phyloP scores from a whole-genome alignment of 176 grass and related monocot genomes.

The Triticum turgidum region DNA sequence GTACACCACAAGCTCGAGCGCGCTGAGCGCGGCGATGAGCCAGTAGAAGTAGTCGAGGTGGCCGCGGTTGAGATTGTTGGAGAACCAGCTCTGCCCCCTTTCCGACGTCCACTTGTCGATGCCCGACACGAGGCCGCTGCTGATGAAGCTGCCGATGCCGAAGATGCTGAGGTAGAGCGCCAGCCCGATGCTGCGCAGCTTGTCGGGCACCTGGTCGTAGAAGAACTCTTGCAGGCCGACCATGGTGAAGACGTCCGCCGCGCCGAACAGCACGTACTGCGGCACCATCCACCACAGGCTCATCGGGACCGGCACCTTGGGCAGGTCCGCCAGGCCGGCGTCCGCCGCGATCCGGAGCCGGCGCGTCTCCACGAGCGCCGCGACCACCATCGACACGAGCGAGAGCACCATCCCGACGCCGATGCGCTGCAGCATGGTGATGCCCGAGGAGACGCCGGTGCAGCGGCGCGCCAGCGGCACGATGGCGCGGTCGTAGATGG shows the following conservation, averaged over 20 bases:
- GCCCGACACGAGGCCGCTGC: conserved; percentile 34
- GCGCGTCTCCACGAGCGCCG: conserved; percentile 51
- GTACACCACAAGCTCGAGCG: conserved; percentile 40
- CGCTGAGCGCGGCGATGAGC: conserved; percentile 43
- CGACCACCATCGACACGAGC: conserved; percentile 48
- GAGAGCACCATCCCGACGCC: conserved; percentile 59
- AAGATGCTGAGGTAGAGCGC: conserved; percentile 51
- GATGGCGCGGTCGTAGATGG: conserved; percentile 55
- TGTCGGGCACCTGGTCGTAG: conserved; percentile 70
- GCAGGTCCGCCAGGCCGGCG: conserved; percentile 36
- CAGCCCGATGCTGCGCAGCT: conserved; percentile 48
- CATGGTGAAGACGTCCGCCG: conserved; percentile 56
- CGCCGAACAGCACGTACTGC: conserved; percentile 55
- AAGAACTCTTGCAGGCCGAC: conserved; percentile 81
- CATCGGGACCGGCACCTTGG: conserved; percentile 43
- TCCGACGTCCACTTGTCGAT: conserved; percentile 24
- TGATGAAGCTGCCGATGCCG: conserved; percentile 49
- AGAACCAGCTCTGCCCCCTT: conserved; percentile 44
- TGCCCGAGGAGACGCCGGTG: conserved; percentile 31
- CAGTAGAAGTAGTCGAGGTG: conserved; percentile 62
- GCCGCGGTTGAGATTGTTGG: conserved; percentile 44
- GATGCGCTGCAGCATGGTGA: conserved; percentile 79
- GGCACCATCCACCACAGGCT: conserved; percentile 85
- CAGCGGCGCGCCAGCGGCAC: conserved; percentile 42
- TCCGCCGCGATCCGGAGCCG: conserved; percentile 44